Evolutionary conservation across 2,329 filamentous ascomycete species (phyloP).

Genomic region (Ceratocystis diversiconidia): DNA sequence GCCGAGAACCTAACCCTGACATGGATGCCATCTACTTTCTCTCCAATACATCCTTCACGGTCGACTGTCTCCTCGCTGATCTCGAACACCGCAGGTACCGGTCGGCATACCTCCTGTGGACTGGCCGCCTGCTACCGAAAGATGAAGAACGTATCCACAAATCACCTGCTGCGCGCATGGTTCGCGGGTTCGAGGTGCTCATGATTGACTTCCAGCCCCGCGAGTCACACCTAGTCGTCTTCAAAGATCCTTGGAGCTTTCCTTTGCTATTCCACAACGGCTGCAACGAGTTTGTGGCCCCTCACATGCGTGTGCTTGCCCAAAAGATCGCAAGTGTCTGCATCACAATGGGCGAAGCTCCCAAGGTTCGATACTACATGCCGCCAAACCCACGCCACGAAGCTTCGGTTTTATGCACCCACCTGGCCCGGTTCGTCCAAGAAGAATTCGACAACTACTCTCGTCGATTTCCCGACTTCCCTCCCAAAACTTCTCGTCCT

Average conservation of each 20-base stretch:
- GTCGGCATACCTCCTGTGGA: constrained; percentile 74
- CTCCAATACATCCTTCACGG: constrained; percentile 70
- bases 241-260: constrained; percentile 92
- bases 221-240: constrained; percentile 82
- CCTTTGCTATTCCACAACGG: constrained; percentile 79
- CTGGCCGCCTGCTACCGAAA: constrained; percentile 52
- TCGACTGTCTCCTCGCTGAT: constrained; percentile 88
- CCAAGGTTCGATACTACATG: constrained; percentile 79
- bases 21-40: constrained; percentile 95
- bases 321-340: constrained; percentile 87
- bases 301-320: constrained; percentile 71
- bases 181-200: constrained; percentile 67
- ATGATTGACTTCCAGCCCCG: constrained; percentile 81
- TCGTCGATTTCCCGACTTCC: constrained; percentile 70
- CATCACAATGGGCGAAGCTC: constrained; percentile 84
- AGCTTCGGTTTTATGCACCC: constrained; percentile 71
- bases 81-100: constrained; percentile 74
- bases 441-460: constrained; percentile 83
- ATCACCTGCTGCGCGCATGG: constrained; percentile 52
- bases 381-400: constrained; percentile 66
- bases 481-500: constrained; percentile 62
- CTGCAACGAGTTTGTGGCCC: constrained; percentile 70
- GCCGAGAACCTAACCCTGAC: constrained; percentile 64
- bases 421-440: constrained; percentile 82
- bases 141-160: constrained; percentile 62